A percentile compares a stretch with the other conserved stretches of the same genome.
Conservation (phyloP, 1,139 yeast genomes). For the Hemisphaericaspora lyxosophila region DNA sequence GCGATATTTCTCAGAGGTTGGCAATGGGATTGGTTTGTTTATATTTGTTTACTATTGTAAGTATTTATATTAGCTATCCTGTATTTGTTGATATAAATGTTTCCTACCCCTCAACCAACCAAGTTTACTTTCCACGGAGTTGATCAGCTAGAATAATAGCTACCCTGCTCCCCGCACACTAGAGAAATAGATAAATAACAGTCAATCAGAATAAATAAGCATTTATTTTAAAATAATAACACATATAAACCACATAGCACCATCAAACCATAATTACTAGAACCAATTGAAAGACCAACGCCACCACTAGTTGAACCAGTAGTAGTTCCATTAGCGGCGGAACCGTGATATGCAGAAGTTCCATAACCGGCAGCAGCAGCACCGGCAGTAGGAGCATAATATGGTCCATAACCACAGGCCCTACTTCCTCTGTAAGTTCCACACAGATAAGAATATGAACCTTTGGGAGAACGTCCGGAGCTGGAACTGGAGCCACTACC, state of each 20-base stretch:
- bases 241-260: neutral
- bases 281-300: neutral
- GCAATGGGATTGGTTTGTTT: too few species aligned
- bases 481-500: conserved; percentile 12
- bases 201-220: neutral
- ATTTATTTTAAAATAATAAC: too few species aligned
- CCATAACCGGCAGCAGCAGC: conserved; percentile 15
- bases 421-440: neutral
- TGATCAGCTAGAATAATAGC: neutral
- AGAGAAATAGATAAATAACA: too few species aligned
- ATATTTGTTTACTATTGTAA: too few species aligned
- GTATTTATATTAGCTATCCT: too few species aligned
- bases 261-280: neutral
- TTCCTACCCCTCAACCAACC: too few species aligned
- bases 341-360: conserved; percentile 9
- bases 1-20: too few species aligned
- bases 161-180: too few species aligned
- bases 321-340: neutral
- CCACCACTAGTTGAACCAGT: neutral
- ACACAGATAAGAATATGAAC: conserved; percentile 5
- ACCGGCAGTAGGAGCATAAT: conserved; percentile 13
- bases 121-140: too few species aligned
- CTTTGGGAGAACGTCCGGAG: conserved; percentile 12
- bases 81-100: too few species aligned
- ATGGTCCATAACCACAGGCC: conserved; percentile 13